A percentile compares a stretch with the other conserved stretches of the same genome.
phyloP scores from a whole-genome alignment of 2,329 filamentous ascomycete species.

The Didymella glomerata region DNA sequence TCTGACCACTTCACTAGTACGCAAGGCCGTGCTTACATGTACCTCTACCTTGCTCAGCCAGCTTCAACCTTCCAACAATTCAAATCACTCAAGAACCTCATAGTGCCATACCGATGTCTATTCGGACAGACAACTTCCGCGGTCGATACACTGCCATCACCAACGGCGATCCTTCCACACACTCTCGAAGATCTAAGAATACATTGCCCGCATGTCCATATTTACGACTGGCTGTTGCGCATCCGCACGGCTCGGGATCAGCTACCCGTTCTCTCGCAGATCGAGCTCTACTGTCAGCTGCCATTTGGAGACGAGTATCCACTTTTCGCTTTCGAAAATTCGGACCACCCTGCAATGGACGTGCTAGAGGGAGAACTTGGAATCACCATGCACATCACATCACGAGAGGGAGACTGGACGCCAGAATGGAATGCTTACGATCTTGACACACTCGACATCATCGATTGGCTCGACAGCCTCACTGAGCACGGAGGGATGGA shows the following conservation, averaged over 20 bases:
- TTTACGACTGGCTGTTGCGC: slow-evolving; percentile 3
- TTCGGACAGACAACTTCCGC: not conserved
- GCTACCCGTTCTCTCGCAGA: not conserved
- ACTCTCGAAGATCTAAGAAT: not conserved
- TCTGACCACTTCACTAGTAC: not conserved
- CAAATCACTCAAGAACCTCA: not conserved
- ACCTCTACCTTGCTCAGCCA: not conserved
- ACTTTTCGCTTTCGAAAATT: not conserved
- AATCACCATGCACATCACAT: not conserved
- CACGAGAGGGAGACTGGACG: not conserved
- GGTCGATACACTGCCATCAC: not conserved
- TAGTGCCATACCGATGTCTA: slow-evolving; percentile 1
- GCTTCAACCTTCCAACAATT: not conserved
- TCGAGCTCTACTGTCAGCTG: not conserved
- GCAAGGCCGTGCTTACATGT: not conserved
- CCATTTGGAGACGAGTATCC: not conserved
- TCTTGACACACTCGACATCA: not conserved
- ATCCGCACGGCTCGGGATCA: not conserved
- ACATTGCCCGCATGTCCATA: not conserved
- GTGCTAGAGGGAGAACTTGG: not conserved
- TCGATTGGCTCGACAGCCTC: not conserved
- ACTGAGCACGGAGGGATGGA: not conserved
- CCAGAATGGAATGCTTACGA: not conserved
- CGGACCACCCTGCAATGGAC: not conserved
- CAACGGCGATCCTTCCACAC: not conserved